phyloP scores from a whole-genome alignment of 805 yeast species.

The Candida stauntonica region DNA sequence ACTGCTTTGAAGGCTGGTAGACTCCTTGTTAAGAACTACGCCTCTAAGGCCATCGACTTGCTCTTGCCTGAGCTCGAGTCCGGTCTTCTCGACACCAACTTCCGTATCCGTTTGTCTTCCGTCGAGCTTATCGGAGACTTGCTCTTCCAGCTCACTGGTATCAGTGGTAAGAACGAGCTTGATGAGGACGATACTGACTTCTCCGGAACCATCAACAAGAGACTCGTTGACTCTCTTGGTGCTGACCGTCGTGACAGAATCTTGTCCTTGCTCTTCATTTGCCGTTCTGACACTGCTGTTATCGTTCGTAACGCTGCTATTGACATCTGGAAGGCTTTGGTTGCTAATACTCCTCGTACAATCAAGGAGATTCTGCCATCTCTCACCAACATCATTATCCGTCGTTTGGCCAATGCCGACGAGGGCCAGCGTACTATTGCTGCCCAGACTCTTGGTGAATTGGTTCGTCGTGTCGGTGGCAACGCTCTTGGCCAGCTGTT shows the following conservation, averaged over 20 bases:
- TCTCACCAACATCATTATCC: constrained; percentile 73
- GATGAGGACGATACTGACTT: constrained; percentile 47
- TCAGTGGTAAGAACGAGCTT: constrained; percentile 71
- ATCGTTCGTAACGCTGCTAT: constrained; percentile 84
- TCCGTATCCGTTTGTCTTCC: constrained; percentile 87
- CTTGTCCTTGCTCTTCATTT: constrained; percentile 80
- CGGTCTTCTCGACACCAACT: constrained; percentile 77
- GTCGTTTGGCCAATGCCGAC: constrained; percentile 78
- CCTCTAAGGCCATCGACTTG: constrained; percentile 87
- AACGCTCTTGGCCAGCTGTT: constrained; percentile 78
- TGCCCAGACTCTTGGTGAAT: constrained; percentile 89
- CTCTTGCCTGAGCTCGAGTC: constrained; percentile 89
- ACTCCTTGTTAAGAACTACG: constrained; percentile 84
- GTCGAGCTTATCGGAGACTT: constrained; percentile 95
- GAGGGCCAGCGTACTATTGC: constrained; percentile 79
- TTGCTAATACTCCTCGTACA: constrained; percentile 92
- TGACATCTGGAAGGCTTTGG: constrained; percentile 95
- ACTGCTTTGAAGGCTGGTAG: constrained; percentile 91
- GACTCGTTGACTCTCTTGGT: constrained; percentile 77
- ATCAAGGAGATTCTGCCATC: constrained; percentile 88
- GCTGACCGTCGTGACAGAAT: constrained; percentile 83
- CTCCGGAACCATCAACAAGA: constrained; percentile 51
- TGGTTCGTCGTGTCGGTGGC: constrained; percentile 90
- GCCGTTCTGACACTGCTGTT: constrained; percentile 89
- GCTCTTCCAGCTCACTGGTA: constrained; percentile 90